A percentile compares a stretch with the other conserved stretches of the same genome.
These are phyloP conservation scores for Cutaneotrichosporon sp. DNA, from an alignment of 1,284 basidiomycete genomes.

Conservation along the genomic window DNA sequence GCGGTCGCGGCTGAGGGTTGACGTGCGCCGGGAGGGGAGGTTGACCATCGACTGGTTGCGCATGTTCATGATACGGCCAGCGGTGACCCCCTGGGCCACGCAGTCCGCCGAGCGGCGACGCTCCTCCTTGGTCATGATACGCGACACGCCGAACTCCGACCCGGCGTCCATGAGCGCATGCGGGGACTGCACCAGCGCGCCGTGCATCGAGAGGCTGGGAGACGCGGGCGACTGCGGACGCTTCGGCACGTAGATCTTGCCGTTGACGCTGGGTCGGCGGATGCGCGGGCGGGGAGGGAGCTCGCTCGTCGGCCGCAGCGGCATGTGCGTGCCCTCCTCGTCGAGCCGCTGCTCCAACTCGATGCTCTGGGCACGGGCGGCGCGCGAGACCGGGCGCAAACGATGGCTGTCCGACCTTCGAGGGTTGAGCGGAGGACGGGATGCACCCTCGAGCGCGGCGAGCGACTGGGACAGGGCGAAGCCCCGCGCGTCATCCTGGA, in stretches of 20 bases:
- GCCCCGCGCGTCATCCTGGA: slow-evolving; percentile 31
- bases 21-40: slow-evolving; percentile 26
- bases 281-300: slow-evolving; percentile 25
- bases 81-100: slow-evolving; percentile 7
- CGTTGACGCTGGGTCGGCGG: slow-evolving; percentile 27
- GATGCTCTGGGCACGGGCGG: slow-evolving; percentile 21
- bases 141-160: slow-evolving; percentile 2
- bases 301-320: slow-evolving; percentile 11
- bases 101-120: slow-evolving; percentile 38
- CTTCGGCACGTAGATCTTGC: slow-evolving; percentile 43
- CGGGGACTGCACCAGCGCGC: not conserved
- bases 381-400: slow-evolving; percentile 15
- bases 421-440: slow-evolving; percentile 7
- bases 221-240: slow-evolving; percentile 35
- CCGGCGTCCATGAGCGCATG: slow-evolving; percentile 7
- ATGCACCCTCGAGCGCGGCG: slow-evolving; percentile 40
- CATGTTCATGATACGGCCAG: slow-evolving; percentile 27
- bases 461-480: slow-evolving; percentile 39
- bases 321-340: slow-evolving; percentile 24
- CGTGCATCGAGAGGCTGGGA: slow-evolving; percentile 10
- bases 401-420: slow-evolving; percentile 19
- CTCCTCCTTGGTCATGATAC: slow-evolving; percentile 23
- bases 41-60: slow-evolving; percentile 42
- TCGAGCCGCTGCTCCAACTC: slow-evolving; percentile 31
- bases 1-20: slow-evolving; percentile 28